phyloP scores from a whole-genome alignment of 2,329 filamentous ascomycete genomes.

The Scedosporium minutisporum region DNA sequence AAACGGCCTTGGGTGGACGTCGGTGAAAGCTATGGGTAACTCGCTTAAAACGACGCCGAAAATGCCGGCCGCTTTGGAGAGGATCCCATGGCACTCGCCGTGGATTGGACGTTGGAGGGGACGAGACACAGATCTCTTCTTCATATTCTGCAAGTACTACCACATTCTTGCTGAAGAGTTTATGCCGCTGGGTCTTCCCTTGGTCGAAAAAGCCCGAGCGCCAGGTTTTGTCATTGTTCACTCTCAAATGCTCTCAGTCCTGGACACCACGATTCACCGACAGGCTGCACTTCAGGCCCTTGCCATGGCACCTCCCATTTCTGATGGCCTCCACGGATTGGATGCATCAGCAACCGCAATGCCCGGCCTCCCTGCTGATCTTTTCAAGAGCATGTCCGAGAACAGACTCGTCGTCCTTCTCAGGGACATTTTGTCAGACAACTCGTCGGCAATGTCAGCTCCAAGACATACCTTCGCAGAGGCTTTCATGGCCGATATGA shows the following conservation, averaged over 20 bases:
- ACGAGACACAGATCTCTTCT: slow-evolving; percentile 80
- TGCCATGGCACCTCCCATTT: slow-evolving; percentile 28
- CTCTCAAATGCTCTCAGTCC: slow-evolving; percentile 66
- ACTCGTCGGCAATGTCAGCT: slow-evolving; percentile 24
- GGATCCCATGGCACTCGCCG: slow-evolving; percentile 74
- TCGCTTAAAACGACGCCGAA: slow-evolving; percentile 55
- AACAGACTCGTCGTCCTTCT: slow-evolving; percentile 76
- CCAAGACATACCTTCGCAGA: slow-evolving; percentile 64
- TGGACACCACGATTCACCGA: slow-evolving; percentile 78
- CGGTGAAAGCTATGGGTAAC: slow-evolving; percentile 37
- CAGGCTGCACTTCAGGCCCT: slow-evolving; percentile 46
- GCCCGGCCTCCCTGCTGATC: slow-evolving; percentile 56
- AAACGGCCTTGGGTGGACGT: slow-evolving; percentile 46
- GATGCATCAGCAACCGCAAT: slow-evolving; percentile 60
- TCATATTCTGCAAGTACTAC: slow-evolving; percentile 84
- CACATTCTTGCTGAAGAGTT: slow-evolving; percentile 71
- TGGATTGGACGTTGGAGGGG: slow-evolving; percentile 84
- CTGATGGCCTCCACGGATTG: slow-evolving; percentile 38
- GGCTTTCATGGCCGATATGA: slow-evolving; percentile 63
- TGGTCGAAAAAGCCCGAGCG: slow-evolving; percentile 50
- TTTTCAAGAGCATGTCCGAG: slow-evolving; percentile 75
- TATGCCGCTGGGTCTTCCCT: slow-evolving; percentile 43
- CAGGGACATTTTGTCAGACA: slow-evolving; percentile 61
- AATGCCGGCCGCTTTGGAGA: slow-evolving; percentile 57
- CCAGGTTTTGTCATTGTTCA: slow-evolving; percentile 76